These are phyloP conservation scores for Microbotryum intermedium DNA, from an alignment of 1,284 basidiomycete species.

Conservation along the genomic window DNA sequence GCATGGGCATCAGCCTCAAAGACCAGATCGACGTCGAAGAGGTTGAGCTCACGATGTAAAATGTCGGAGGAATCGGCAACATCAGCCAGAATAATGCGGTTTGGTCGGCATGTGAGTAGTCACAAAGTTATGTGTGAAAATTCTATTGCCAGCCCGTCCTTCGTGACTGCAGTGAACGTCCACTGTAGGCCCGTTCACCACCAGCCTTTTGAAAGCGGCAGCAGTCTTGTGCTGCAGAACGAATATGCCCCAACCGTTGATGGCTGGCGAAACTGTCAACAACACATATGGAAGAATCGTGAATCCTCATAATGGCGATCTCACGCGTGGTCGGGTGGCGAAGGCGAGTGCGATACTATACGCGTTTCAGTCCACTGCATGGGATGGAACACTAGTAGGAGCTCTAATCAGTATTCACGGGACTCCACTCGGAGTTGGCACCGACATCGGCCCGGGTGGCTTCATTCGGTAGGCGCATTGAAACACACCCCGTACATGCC, in stretches of 20 bases:
- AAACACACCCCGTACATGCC: not conserved
- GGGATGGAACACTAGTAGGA: slow-evolving; percentile 35
- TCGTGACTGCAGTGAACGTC: slow-evolving; percentile 5
- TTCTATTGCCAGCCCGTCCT: slow-evolving; percentile 45
- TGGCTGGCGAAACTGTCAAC: slow-evolving; percentile 30
- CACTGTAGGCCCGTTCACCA: not conserved
- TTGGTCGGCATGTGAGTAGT: slow-evolving; percentile 46
- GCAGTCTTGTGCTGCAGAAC: slow-evolving; percentile 20
- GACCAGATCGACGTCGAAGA: slow-evolving; percentile 44
- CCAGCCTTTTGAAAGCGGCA: not conserved
- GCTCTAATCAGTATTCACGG: slow-evolving; percentile 52
- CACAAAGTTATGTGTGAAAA: too few species aligned
- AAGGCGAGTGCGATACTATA: slow-evolving; percentile 39
- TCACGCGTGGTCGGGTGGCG: slow-evolving; percentile 55
- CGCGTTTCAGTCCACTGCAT: too few species aligned
- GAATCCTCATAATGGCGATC: slow-evolving; percentile 52
- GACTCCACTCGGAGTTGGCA: slow-evolving; percentile 58
- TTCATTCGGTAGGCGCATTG: slow-evolving; percentile 36
- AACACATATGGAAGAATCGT: slow-evolving; percentile 59
- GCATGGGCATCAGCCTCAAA: slow-evolving; percentile 50
- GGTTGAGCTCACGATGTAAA: slow-evolving; percentile 44
- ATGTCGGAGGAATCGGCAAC: slow-evolving; percentile 56
- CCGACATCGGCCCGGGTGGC: slow-evolving; percentile 66
- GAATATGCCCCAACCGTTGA: slow-evolving; percentile 35
- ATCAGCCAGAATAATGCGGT: slow-evolving; percentile 50